Evolutionary conservation across 768 basidiomycete species (phyloP), one percentile per base, ranked within the genome.

Genomic region (Chalciporus sphaerocephalus): DNA sequence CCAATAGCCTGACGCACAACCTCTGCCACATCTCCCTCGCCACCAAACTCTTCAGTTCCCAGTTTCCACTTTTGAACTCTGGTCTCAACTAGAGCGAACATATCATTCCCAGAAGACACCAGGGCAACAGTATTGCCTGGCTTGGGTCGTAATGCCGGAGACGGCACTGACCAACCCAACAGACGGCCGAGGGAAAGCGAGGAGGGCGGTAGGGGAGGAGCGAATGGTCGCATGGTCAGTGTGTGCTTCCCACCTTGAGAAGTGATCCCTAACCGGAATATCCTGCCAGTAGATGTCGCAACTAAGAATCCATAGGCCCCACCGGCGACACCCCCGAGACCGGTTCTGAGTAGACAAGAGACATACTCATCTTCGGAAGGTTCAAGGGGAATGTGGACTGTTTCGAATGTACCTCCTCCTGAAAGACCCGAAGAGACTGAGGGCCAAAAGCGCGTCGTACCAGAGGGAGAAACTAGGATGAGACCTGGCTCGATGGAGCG

Each of bases 381-480:
- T 22, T 67, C 68, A 37, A 88, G 62, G 25, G 59, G 57, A 17
- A 74, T 69, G 40, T 87, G 53, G 9, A 72, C 55, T 4, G 73
- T 67, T 21, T 75, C 73, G 9, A 74, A 73, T 49, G 80, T 80
- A 28, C 86, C 78, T 8, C 87, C 88, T 11, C 89, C 88, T 2
- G 89, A 86, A 12, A 92, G 76, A 13, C 88, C 88, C 47, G 85
- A 87, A 4, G 83, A 83, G 34, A 94, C 85, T 48, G 83, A 85
- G 45, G 92, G 85, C 93, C 93, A 97, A 61, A 90, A 88, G 28
- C 88, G 80, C 44, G 91, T 68, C 51, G 81, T 72, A 4, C 93
- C 93, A 0, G 75, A 68, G 6, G 77, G 68, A 7, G 86, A 85
- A 40, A 89, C 68, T 41, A 94, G 76, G 34, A 96, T 80, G 30